Evolutionary conservation across 176 grass and related monocot species (phyloP).

Genomic region (Poa annua): DNA sequence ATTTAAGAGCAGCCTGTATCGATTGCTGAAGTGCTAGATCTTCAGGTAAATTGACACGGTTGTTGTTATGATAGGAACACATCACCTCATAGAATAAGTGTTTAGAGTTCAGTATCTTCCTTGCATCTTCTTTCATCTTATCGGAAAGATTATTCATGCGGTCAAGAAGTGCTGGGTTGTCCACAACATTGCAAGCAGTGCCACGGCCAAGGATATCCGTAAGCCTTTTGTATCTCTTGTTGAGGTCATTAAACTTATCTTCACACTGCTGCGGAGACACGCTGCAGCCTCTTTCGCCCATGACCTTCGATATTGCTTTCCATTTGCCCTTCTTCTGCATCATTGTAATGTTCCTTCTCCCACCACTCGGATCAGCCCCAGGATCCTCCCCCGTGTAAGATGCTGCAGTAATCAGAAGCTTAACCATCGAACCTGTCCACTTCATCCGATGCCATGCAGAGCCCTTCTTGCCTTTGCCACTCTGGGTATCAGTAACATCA

Average conservation of each 20-base stretch:
- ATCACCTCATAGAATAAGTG: constrained; percentile 96
- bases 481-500: constrained; percentile 51
- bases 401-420: constrained; percentile 88
- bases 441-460: constrained; percentile 96
- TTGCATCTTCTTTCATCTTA: constrained; percentile 91
- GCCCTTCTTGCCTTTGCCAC: constrained; percentile 59
- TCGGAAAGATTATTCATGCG: constrained; percentile 77
- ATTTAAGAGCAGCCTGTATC: constrained; percentile 73
- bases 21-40: constrained; percentile 79
- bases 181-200: constrained; percentile 79
- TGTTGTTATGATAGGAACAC: constrained; percentile 98
- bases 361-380: constrained; percentile 52
- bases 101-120: constrained; percentile 91
- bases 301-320: constrained; percentile 89
- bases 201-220: constrained; percentile 91
- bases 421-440: constrained; percentile 95
- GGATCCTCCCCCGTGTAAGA: constrained; percentile 79
- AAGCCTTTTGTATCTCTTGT: constrained; percentile 97
- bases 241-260: constrained; percentile 99
- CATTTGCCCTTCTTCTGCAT: constrained; percentile 99
- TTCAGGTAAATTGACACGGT: constrained; percentile 73
- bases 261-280: constrained; percentile 97
- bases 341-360: constrained; percentile 59
- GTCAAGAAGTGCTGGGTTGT: constrained; percentile 70
- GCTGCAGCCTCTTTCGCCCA: constrained; percentile 73